Base-by-base conservation (phyloP, 345 rosid genomes). In the Salix suchowensis region DNA sequence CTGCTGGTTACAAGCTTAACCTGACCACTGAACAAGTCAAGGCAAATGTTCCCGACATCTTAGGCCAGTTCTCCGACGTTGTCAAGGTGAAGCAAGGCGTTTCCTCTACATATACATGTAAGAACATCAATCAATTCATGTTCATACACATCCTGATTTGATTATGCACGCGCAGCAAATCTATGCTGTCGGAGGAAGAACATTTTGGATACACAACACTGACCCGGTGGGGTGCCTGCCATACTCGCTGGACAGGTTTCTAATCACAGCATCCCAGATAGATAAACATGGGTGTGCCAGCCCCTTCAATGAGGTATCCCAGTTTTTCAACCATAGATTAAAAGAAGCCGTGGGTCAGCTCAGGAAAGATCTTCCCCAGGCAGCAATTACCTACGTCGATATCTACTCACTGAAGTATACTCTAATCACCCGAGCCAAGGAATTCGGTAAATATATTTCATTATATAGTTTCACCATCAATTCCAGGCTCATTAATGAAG, bases 331-430 rank as follows among this genome's bases (percentile, higher is more conserved):
- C 79, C 65, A 32, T 0, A 65, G 39, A 54, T 65, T 89, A 75
- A 85, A 82, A 76, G 81, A 39, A 50, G 80, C 80, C 8, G 84
- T 88, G 44, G 37, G 69, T 70, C 74, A 60, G 23, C 82, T 89
- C n/a, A 81, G 97, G 68, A 87, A 84, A 61, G 88, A 89, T 68
- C 87, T 94, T 3, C 84, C 86, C 34, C 4, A 10, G 19, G 96
- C 91, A 77, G 55, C 89, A 23, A 46, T 92, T 36, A 88, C 92
- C 30, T 90, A 86, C 48, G 90, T 89, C 48, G 94, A 89, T 78
- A 50, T 88, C 66, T 92, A 86, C 79, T 70, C 91, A 12, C 70
- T 84, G 40, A 94, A 92, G 82, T 85, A 79, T 65, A 76, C 78
- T 46, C 90, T 94, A 28, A 85, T 88, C 77, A 88, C 89, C 72